Evolutionary conservation across 176 grass and related monocot genomes (phyloP), one percentile per base, ranked within the genome.

Genomic region (Pontederia paniculata): DNA sequence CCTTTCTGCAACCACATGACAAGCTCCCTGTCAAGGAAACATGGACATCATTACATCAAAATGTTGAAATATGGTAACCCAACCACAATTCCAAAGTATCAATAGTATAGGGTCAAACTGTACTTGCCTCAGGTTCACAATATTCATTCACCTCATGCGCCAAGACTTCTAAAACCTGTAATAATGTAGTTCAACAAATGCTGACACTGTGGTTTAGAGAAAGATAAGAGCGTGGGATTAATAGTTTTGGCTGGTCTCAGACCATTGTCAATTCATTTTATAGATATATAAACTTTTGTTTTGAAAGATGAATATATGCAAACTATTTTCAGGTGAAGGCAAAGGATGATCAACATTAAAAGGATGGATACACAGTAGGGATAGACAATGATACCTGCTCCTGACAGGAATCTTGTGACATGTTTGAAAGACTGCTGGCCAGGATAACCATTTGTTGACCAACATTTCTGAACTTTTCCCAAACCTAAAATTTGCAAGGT

Each of bases 401-500:
- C 68, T 48, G n/a, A 14, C 68, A 83, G 17, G 74, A 82, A 67
- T 52, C 57, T 67, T 71, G 71, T 75, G 89, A 86, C 52, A 95
- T 56, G 46, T 49, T 75, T 88, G 89, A 86, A 86, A 95, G 89
- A 80, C 41, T 80, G 71, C 57, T 84, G 65, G 85, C 75, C 51
- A 95, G 58, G 63, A 69, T 52, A 68, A 83, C 54, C 48, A 89
- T 85, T 77, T 89, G 50, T 70, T 72, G 77, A 54, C 89, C 85
- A 80, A 81, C 63, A 54, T 73, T 60, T 89, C 83, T 74, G 74
- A 95, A 65, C 60, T 80, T 64, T 63, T 86, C 67, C 85, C 89
- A 89, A 60, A 89, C 17, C 89, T 95, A 75, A 42, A 68, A 71
- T 82, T 68, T 50, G 12, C 22, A 76, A 56, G 66, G 52, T 43